Conservation (phyloP, 345 rosid species). For the Raphanus raphanistrum region DNA sequence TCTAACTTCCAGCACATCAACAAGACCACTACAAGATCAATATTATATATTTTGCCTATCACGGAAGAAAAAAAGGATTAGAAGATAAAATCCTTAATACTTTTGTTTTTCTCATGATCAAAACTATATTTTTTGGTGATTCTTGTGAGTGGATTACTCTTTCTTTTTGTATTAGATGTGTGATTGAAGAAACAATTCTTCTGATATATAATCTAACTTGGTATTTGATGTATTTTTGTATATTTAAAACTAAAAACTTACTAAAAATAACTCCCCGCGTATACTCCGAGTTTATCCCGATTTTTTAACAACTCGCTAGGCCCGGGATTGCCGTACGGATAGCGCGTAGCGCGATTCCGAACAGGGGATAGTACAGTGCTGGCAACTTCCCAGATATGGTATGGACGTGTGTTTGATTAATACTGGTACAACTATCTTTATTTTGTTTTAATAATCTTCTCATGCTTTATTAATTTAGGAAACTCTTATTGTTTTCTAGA, state of each 20-base stretch:
- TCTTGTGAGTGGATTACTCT: not conserved
- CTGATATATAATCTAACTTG: not conserved
- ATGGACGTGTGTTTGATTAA: too few species aligned
- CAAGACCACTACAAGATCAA: not conserved
- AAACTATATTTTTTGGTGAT: not conserved
- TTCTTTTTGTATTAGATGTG: not conserved
- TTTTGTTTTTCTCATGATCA: not conserved
- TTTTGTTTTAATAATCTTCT: constrained; percentile 5
- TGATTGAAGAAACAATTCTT: not conserved
- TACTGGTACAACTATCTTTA: not conserved
- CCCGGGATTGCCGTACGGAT: not conserved
- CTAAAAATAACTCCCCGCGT: not conserved
- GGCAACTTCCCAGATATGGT: too few species aligned
- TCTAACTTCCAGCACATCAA: not conserved
- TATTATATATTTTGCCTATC: not conserved
- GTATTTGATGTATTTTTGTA: not conserved
- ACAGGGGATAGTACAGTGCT: too few species aligned
- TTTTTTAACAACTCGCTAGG: not conserved
- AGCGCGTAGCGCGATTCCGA: too few species aligned
- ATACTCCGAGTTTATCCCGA: not conserved
- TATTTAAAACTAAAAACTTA: too few species aligned
- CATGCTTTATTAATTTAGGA: constrained; percentile 13
- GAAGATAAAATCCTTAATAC: not conserved
- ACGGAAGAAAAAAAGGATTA: not conserved
- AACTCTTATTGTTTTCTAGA: not conserved